Conservation (phyloP, 345 rosid genomes). For the Camelina laxa region DNA sequence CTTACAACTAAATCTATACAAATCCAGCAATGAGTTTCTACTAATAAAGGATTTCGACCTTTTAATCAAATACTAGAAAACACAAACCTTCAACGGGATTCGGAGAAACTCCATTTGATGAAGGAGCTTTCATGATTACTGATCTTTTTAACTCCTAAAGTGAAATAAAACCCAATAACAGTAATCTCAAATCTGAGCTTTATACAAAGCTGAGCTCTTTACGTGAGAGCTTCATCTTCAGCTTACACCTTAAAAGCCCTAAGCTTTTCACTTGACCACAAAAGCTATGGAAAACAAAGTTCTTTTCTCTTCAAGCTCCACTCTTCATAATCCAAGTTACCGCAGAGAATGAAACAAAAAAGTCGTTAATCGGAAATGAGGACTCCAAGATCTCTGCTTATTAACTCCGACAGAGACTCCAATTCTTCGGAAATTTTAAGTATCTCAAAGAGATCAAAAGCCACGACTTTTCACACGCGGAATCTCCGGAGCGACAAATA, state of each 20-base stretch:
- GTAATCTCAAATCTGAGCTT: constrained; percentile 34
- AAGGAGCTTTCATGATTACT: constrained; percentile 79
- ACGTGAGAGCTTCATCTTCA: constrained; percentile 33
- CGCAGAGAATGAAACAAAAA: neutral
- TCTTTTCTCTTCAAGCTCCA: constrained; percentile 5
- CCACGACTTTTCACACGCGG: constrained; percentile 37
- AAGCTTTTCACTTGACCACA: constrained; percentile 18
- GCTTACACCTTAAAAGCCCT: constrained; percentile 21
- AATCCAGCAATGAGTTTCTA: constrained; percentile 14
- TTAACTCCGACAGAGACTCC: constrained; percentile 24
- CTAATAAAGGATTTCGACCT: neutral
- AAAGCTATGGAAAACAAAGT: constrained; percentile 4
- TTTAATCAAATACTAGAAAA: constrained; percentile 8
- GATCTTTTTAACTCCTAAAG: neutral
- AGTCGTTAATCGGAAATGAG: constrained; percentile 29
- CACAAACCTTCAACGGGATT: constrained; percentile 74
- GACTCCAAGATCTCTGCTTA: constrained; percentile 45
- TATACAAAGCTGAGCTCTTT: constrained; percentile 40
- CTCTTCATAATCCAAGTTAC: constrained; percentile 32
- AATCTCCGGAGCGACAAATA: constrained; percentile 39
- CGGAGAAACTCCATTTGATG: constrained; percentile 73
- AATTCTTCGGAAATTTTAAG: constrained; percentile 25
- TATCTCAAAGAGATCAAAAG: constrained; percentile 23
- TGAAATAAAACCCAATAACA: neutral
- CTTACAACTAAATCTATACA: constrained; percentile 26